A percentile compares a stretch with the other conserved stretches of the same genome.
These are phyloP conservation scores for Sphagnum fallax DNA, from an alignment of 228 moss, liverwort and hornwort genomes.

Conservation along the genomic window DNA sequence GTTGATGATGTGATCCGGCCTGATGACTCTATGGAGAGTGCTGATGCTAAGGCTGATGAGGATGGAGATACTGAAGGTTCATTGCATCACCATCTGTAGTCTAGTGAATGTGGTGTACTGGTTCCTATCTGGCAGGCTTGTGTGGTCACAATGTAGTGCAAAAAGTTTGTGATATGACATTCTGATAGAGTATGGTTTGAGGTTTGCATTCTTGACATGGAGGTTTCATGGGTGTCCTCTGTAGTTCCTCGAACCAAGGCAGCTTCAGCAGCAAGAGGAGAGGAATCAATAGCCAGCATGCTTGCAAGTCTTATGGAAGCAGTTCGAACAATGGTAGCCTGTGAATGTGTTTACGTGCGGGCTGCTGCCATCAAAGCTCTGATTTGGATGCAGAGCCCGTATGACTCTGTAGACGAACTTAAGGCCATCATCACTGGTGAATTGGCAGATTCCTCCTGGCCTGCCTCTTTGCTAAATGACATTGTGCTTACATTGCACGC, in stretches of 20 bases:
- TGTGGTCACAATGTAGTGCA: no score
- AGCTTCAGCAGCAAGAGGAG: conserved; percentile 50
- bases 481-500: conserved; percentile 92
- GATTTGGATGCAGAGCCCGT: conserved; percentile 99
- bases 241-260: conserved; percentile 57
- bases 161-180: no score
- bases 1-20: conserved; percentile 82
- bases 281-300: conserved; percentile 83
- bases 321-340: conserved; percentile 90
- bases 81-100: not conserved
- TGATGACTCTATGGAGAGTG: conserved; percentile 56
- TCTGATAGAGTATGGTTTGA: no score
- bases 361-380: conserved; percentile 95
- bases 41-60: conserved; percentile 54
- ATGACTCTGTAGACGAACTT: conserved; percentile 89
- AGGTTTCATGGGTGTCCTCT: not conserved
- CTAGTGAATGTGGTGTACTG: not conserved
- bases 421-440: conserved; percentile 94
- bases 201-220: no score
- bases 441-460: conserved; percentile 88
- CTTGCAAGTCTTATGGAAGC: conserved; percentile 84
- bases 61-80: conserved; percentile 68
- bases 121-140: no score
- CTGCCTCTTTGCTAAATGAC: conserved; percentile 91
- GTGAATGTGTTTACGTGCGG: conserved; percentile 97